Conservation (phyloP, 495 filamentous ascomycete species). For the Astrothelium subdiscretum region DNA sequence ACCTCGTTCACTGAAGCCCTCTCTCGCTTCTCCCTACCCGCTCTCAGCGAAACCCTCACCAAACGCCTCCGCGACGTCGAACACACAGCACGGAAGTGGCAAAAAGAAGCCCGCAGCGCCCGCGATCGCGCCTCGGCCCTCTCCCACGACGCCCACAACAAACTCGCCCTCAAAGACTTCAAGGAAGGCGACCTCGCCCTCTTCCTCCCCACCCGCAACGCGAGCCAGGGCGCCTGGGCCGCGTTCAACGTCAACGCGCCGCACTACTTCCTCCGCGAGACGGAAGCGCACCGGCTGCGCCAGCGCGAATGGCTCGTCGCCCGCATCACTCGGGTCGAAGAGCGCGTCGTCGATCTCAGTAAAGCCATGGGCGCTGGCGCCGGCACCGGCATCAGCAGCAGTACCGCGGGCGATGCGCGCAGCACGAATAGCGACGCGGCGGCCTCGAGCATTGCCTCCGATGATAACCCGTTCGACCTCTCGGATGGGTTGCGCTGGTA, state of each 20-base stretch:
- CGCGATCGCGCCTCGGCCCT: conserved; percentile 30
- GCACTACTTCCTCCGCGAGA: conserved; percentile 92
- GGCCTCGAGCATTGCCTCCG: conserved; percentile 30
- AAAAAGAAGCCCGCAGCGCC: conserved; percentile 59
- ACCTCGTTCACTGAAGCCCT: conserved; percentile 56
- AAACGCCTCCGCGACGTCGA: conserved; percentile 87
- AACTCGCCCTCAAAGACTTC: conserved; percentile 93
- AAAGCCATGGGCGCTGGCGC: conserved; percentile 49
- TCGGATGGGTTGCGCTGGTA: conserved; percentile 96
- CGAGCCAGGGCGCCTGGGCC: conserved; percentile 88
- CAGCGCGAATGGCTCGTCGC: conserved; percentile 88
- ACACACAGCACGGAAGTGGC: conserved; percentile 75
- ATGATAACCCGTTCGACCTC: conserved; percentile 95
- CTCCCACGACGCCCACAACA: conserved; percentile 83
- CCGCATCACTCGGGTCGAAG: conserved; percentile 82
- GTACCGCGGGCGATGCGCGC: conserved; percentile 15
- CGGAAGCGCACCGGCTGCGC: conserved; percentile 73
- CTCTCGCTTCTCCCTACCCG: conserved; percentile 66
- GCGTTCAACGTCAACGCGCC: conserved; percentile 96
- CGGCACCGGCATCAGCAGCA: conserved; percentile 40
- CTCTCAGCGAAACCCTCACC: conserved; percentile 67
- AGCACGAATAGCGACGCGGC: not conserved
- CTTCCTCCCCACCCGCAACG: conserved; percentile 89
- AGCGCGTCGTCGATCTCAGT: conserved; percentile 85
- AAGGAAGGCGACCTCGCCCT: conserved; percentile 93